Evolutionary conservation across 805 yeast genomes (phyloP).

Genomic region (Jamesozyma spencerorum): DNA sequence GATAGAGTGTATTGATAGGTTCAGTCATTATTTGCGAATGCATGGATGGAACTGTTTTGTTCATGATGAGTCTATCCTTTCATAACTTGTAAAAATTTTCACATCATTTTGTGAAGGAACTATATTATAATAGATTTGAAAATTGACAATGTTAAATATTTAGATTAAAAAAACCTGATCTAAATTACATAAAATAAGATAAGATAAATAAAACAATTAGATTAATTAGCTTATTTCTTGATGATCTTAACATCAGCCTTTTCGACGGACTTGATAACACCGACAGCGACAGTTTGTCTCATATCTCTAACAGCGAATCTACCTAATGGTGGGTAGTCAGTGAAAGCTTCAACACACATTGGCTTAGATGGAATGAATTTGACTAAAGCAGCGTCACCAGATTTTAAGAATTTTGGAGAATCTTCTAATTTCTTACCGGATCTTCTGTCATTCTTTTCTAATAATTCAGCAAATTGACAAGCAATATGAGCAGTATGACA

Average conservation of each 20-base stretch:
- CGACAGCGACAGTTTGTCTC: conserved; percentile 99
- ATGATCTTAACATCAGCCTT: conserved; percentile 61
- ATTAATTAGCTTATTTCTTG: conserved; percentile 23
- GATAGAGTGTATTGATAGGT: background rate
- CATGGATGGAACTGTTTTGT: too few relatives aligned
- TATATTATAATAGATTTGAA: too few relatives aligned
- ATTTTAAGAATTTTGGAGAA: conserved; percentile 85
- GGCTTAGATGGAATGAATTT: conserved; percentile 83
- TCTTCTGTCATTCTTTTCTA: conserved; percentile 84
- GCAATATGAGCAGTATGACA: conserved; percentile 90
- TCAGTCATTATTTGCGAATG: background rate
- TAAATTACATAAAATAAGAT: background rate
- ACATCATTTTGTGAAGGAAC: too few relatives aligned
- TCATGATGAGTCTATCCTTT: too few relatives aligned
- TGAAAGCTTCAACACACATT: conserved; percentile 89
- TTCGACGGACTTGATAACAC: conserved; percentile 90
- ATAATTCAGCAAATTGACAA: conserved; percentile 71
- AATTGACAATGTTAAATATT: background rate
- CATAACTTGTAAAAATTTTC: too few relatives aligned
- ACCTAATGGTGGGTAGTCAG: conserved; percentile 94
- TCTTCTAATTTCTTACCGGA: conserved; percentile 88
- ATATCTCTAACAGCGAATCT: conserved; percentile 98
- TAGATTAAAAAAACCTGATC: conserved; percentile 6
- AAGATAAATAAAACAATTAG: conserved; percentile 1
- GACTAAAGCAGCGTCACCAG: conserved; percentile 95